A percentile compares a stretch with the other conserved stretches of the same genome.
These are phyloP conservation scores for Coemansia sp. DNA, from an alignment of 192 early-diverging fungal genomes.

Conservation along the genomic window DNA sequence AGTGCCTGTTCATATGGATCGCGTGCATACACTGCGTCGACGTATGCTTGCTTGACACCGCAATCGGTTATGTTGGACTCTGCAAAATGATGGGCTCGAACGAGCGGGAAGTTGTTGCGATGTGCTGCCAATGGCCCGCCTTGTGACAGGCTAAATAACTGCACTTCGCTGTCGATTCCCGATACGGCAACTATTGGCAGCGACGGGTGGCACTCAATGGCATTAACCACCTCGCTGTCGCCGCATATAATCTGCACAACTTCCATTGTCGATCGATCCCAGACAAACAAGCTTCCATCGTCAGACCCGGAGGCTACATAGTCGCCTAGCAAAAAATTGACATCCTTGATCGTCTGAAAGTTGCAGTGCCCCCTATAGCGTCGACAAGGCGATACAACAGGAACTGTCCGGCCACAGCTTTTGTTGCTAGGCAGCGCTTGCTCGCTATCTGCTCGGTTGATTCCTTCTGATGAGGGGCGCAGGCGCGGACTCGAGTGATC, in stretches of 20 bases:
- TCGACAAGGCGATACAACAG: conserved; percentile 32
- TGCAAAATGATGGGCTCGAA: conserved; percentile 18
- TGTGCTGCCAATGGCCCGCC: conserved; percentile 38
- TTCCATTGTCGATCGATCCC: conserved; percentile 62
- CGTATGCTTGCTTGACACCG: conserved; percentile 10
- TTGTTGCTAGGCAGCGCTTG: not conserved
- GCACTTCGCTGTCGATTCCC: conserved; percentile 75
- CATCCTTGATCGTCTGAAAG: conserved; percentile 69
- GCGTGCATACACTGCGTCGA: conserved; percentile 16
- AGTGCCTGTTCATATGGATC: conserved; percentile 40
- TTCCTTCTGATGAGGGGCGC: not conserved
- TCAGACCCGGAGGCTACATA: conserved; percentile 79
- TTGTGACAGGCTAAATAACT: conserved; percentile 62
- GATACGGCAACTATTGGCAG: conserved; percentile 64
- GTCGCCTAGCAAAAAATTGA: conserved; percentile 68
- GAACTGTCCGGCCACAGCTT: conserved; percentile 11
- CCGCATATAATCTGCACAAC: conserved; percentile 67
- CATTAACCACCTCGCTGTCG: conserved; percentile 65
- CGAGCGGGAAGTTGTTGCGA: conserved; percentile 36
- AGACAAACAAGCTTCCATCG: conserved; percentile 71
- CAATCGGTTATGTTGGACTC: conserved; percentile 9
- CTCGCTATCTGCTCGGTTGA: not conserved
- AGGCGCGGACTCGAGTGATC: not conserved
- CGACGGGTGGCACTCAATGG: conserved; percentile 62
- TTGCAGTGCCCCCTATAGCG: conserved; percentile 43